These are phyloP conservation scores for Cladosporium sp. DNA, from an alignment of 2,329 filamentous ascomycete genomes.

Conservation along the genomic window DNA sequence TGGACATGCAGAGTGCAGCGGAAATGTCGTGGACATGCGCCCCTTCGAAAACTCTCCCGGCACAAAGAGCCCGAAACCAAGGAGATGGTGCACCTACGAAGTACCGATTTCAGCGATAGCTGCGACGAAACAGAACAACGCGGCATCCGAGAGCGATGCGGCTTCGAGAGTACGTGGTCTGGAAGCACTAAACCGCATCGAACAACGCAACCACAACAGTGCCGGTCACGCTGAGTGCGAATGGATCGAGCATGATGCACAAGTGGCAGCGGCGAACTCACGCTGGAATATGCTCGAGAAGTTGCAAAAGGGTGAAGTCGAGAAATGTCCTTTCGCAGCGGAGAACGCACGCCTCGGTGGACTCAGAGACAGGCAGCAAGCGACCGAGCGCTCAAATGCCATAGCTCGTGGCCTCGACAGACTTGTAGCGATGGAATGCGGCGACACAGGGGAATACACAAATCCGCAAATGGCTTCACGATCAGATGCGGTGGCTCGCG, in stretches of 20 bases:
- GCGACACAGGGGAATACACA: constrained; percentile 10
- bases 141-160: neutral
- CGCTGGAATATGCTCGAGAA: constrained; percentile 16
- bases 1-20: constrained; percentile 27
- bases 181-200: neutral
- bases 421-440: constrained; percentile 16
- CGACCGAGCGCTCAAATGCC: constrained; percentile 8
- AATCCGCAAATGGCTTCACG: neutral
- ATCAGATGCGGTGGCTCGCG: constrained; percentile 18
- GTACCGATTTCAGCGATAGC: constrained; percentile 10
- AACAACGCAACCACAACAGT: neutral
- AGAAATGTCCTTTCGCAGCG: constrained; percentile 11
- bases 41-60: constrained; percentile 21
- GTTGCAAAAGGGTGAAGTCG: constrained; percentile 15
- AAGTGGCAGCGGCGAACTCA: constrained; percentile 6
- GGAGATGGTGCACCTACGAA: constrained; percentile 31
- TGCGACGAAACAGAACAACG: neutral
- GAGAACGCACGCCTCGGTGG: constrained; percentile 13
- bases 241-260: constrained; percentile 1
- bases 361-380: constrained; percentile 11
- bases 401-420: constrained; percentile 18
- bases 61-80: constrained; percentile 12
- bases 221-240: neutral
- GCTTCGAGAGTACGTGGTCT: neutral
- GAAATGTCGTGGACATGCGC: constrained; percentile 30